Percentiles rank a stretch among this genome's conserved stretches.
Evolutionary conservation across 345 rosid genomes (phyloP).

Genomic region (Eucalyptus tenuipes): DNA sequence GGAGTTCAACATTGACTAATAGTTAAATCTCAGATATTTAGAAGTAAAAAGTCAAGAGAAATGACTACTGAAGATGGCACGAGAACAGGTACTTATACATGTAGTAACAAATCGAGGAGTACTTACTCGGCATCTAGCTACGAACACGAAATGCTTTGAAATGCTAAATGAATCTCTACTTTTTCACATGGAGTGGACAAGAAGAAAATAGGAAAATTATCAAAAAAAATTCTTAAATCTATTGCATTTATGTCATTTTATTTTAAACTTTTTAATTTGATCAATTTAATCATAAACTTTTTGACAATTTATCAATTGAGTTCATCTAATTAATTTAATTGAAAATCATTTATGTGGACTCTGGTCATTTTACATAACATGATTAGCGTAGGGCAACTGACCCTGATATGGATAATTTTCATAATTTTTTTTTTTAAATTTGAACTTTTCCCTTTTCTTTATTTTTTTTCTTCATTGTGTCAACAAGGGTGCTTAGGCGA

Average conservation of each 20-base stretch:
- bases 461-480: too few species aligned
- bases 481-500: too few species aligned
- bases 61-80: not conserved
- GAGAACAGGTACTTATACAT: not conserved
- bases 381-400: accelerated
- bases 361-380: too few species aligned
- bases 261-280: too few species aligned
- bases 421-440: too few species aligned
- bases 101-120: not conserved
- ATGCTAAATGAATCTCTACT: not conserved
- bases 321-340: too few species aligned
- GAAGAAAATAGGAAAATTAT: not conserved
- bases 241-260: too few species aligned
- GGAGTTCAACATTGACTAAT: not conserved
- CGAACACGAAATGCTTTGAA: not conserved
- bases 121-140: not conserved
- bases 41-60: not conserved
- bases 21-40: not conserved
- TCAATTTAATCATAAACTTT: too few species aligned
- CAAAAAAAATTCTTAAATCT: not conserved
- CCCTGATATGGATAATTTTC: too few species aligned
- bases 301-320: too few species aligned
- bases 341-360: too few species aligned
- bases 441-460: too few species aligned
- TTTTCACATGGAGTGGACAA: not conserved